A percentile compares a stretch with the other conserved stretches of the same genome.
phyloP scores from a whole-genome alignment of 1,284 basidiomycete genomes.

The Ganoderma sinense region DNA sequence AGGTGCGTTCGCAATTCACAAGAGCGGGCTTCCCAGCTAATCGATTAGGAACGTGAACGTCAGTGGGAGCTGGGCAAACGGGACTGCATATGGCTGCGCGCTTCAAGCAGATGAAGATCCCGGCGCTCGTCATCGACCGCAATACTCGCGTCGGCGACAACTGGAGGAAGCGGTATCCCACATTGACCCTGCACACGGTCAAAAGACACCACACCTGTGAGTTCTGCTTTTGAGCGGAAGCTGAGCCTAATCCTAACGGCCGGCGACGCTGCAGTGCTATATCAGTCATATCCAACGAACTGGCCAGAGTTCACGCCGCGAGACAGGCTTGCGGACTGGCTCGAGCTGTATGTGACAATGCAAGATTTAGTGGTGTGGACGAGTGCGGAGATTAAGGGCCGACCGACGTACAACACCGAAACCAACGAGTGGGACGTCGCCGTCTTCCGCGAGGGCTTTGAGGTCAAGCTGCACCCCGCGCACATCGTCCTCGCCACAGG shows the following conservation, averaged over 20 bases:
- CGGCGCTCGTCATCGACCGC: slow-evolving; percentile 55
- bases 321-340: slow-evolving; percentile 64
- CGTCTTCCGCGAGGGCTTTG: slow-evolving; percentile 49
- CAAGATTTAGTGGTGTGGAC: slow-evolving; percentile 74
- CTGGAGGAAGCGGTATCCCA: slow-evolving; percentile 61
- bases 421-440: slow-evolving; percentile 59
- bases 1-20: neutral
- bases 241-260: neutral
- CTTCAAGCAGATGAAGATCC: slow-evolving; percentile 59
- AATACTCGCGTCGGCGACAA: slow-evolving; percentile 57
- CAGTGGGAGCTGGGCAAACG: slow-evolving; percentile 63
- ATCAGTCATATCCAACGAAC: slow-evolving; percentile 40
- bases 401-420: slow-evolving; percentile 45
- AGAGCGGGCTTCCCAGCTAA: neutral
- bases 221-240: slow-evolving; percentile 21
- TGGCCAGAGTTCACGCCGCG: slow-evolving; percentile 41
- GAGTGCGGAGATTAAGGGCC: slow-evolving; percentile 48
- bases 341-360: slow-evolving; percentile 66
- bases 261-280: slow-evolving; percentile 43
- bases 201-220: slow-evolving; percentile 45
- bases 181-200: slow-evolving; percentile 54
- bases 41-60: neutral
- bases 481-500: slow-evolving; percentile 71
- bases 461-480: slow-evolving; percentile 55
- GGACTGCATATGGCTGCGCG: slow-evolving; percentile 59